Conservation (phyloP, 441 rosid genomes). For the Pelargonium myrrhifolium region DNA sequence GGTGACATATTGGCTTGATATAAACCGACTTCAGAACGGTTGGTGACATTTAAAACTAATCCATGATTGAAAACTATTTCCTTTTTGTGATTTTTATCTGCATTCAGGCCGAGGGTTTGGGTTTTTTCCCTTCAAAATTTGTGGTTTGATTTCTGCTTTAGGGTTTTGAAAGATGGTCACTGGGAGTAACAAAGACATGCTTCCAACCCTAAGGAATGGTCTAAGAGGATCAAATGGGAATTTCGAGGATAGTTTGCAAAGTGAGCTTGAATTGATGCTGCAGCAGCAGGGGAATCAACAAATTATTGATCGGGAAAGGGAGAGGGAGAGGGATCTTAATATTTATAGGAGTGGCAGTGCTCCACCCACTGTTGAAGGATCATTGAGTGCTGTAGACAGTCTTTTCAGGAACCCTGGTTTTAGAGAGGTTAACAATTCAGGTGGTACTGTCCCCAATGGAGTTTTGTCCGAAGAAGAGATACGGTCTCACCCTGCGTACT, state of each 20-base stretch:
- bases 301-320: conserved; percentile 28
- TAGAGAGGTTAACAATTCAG: conserved; percentile 27
- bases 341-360: conserved; percentile 85
- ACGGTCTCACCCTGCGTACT: conserved; percentile 73
- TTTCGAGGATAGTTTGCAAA: conserved; percentile 52
- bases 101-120: neutral
- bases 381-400: conserved; percentile 62
- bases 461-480: conserved; percentile 67
- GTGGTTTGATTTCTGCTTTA: neutral
- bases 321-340: conserved; percentile 33
- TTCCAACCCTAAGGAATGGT: conserved; percentile 38
- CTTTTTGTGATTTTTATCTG: neutral
- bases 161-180: conserved; percentile 35
- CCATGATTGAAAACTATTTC: neutral
- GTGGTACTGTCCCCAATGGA: conserved; percentile 23
- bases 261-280: conserved; percentile 61
- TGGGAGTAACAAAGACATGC: conserved; percentile 50
- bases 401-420: conserved; percentile 43
- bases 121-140: neutral
- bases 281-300: conserved; percentile 44
- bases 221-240: conserved; percentile 41
- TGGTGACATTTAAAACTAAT: neutral
- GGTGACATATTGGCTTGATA: too few relatives aligned
- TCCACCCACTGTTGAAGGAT: conserved; percentile 90
- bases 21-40: neutral